Evolutionary conservation across 495 filamentous ascomycete species (phyloP), one percentile per base, ranked within the genome.

Genomic region (Penicillium arizonense): DNA sequence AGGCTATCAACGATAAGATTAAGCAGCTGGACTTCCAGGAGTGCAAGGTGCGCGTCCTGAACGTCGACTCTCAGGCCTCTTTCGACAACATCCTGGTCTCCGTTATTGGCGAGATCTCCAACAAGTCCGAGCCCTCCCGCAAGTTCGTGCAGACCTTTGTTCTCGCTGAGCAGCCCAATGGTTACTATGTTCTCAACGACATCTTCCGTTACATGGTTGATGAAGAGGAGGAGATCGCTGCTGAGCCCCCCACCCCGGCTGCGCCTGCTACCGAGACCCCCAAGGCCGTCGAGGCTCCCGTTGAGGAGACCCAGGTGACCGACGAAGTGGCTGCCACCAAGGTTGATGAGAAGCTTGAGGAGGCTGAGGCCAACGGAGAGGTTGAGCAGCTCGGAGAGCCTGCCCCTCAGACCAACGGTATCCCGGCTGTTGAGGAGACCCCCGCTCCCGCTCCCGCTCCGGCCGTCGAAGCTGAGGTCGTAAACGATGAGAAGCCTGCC

Each of bases 101-200:
- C 63, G 95, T 97, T 53, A 96, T 98, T 63, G 94, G 94, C 56
- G 92, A 97, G 72, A 96, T 95, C 65, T 96, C 91, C 57, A 97
- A 94, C 78, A 95, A 94, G 70, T 84, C 82, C 16, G 83, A 84
- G 52, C 89, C 91, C 18, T 89, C 91, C 54, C 91, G 88, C 77
- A 96, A 96, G 70, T 98, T 97, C 61, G 84, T 89, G 11, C 94
- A 98, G 78, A 97, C 94, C n/a, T 98, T 98, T 59, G 91, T 98
- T 44, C 85, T 98, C 47, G 95, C 94, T 9, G 84, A 93, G 69
- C 94, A 98, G 75, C 90, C 90, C 24, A 96, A 93, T 39, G 94
- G 94, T 44, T 98, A 97, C 76, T 98, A 96, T 59, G 94, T 98
- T 3, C 82, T 97, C 53, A 98, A 98, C 66, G 94, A 98, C 55